phyloP scores from a whole-genome alignment of 345 rosid species.

The Isatis tinctoria region DNA sequence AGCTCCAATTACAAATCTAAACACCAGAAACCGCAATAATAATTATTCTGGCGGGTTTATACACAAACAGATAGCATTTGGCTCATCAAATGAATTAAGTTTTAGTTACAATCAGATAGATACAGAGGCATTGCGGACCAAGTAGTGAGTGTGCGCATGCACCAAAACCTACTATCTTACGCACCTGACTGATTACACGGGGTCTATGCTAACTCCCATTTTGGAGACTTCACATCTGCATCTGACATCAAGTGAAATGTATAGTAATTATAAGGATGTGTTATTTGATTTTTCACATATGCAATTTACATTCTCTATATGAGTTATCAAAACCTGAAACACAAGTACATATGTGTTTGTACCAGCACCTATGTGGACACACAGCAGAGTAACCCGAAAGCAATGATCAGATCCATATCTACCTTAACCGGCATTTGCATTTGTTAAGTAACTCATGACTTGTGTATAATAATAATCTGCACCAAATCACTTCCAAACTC shows the following conservation, averaged over 20 bases:
- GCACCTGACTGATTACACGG: not conserved
- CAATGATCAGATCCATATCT: too few species aligned
- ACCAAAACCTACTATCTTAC: constrained; percentile 4
- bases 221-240: constrained; percentile 17
- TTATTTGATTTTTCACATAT: not conserved
- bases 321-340: too few species aligned
- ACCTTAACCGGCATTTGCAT: too few species aligned
- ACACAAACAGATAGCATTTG: not conserved
- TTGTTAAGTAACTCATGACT: too few species aligned
- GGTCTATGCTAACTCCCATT: constrained; percentile 1
- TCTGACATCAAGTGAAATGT: not conserved
- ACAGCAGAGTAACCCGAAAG: too few species aligned
- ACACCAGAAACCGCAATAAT: not conserved
- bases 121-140: constrained; percentile 8
- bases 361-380: too few species aligned
- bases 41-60: not conserved
- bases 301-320: too few species aligned
- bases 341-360: not conserved
- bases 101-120: constrained; percentile 17
- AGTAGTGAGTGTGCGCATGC: not conserved
- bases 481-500: too few species aligned
- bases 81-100: constrained; percentile 4
- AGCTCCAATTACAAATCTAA: constrained; percentile 13
- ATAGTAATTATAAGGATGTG: not conserved
- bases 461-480: too few species aligned